Base-by-base conservation (phyloP, 257 asterid species). In the Ballota nigra region DNA sequence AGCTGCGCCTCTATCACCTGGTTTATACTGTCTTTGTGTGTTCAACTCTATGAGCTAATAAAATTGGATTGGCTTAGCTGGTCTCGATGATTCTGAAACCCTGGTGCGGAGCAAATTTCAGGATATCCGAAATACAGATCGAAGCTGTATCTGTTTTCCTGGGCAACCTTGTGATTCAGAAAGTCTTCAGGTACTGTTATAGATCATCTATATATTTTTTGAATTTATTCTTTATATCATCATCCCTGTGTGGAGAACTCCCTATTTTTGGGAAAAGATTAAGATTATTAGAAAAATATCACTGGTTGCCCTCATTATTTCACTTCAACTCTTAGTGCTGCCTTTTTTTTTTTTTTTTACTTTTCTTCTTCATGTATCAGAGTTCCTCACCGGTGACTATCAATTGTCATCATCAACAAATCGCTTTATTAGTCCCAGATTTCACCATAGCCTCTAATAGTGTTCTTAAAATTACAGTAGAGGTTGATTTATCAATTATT, bases 111-210 rank as follows among this genome's bases (percentile, higher is more conserved):
- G 89, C 83, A 89, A 85, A 75, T 95, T 95, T 77, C 93, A 86
- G 82, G 95, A 92, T 63, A 95, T 95, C 53, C 87, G 69, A 20
- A 95, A 92, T 79, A 78, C 79, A 49, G 85, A 88, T 85, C 75
- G 86, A 69, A 77, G 71, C 67, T 68, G 73, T 68, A 88, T 85
- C 63, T 70, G 59, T 59, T 95, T 95, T 85, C 55, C 87, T 69
- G 99, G 98, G 59, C 92, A 85, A 66, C 98, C 98, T 77, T 95
- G 97, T 84, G 88, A 83, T 49, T 75, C 89, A 43, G 96, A 85
- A 83, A 79, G 80, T 78, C 88, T 95, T 71, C 97, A 89, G 98
- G 99, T 95, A 81, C 47, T 68, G 56, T n/a, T n/a, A n/a, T n/a
- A n/a, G n/a, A n/a, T n/a, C n/a, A n/a, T n/a, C 68, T 22, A 60